phyloP scores from a whole-genome alignment of 768 basidiomycete genomes.

The Phylloporus arenicola region DNA sequence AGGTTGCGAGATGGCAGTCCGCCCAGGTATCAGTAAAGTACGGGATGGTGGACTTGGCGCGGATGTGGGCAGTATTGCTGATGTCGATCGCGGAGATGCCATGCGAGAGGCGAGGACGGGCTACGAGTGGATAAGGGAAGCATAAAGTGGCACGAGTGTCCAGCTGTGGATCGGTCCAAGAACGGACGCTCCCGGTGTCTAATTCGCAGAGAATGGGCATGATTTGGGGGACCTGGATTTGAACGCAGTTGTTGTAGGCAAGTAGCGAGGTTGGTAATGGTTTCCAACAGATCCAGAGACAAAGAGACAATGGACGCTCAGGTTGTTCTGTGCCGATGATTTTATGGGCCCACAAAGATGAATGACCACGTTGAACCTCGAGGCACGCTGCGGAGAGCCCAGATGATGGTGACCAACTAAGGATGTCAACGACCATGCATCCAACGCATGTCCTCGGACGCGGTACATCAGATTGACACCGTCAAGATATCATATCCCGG shows the following conservation, averaged over 20 bases:
- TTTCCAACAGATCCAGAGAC: too few relatives aligned
- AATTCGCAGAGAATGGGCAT: conserved; percentile 16
- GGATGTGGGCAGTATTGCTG: conserved; percentile 5
- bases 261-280: background rate
- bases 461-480: too few relatives aligned
- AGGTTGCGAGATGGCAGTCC: conserved; percentile 6
- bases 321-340: background rate
- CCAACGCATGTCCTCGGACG: background rate
- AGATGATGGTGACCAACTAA: background rate
- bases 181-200: conserved; percentile 3
- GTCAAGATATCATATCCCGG: too few relatives aligned
- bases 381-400: background rate
- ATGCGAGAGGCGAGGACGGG: conserved; percentile 16
- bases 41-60: conserved; percentile 4
- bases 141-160: conserved; percentile 7
- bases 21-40: conserved; percentile 3
- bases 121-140: conserved; percentile 12
- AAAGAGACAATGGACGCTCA: background rate
- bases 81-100: conserved; percentile 11
- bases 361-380: background rate
- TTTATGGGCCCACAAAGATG: background rate
- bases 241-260: background rate
- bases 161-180: background rate
- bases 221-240: background rate
- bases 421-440: background rate